A percentile compares a stretch with the other conserved stretches of the same genome.
phyloP scores from a whole-genome alignment of 1,284 basidiomycete species.

The Ustanciosporium gigantosporum region DNA sequence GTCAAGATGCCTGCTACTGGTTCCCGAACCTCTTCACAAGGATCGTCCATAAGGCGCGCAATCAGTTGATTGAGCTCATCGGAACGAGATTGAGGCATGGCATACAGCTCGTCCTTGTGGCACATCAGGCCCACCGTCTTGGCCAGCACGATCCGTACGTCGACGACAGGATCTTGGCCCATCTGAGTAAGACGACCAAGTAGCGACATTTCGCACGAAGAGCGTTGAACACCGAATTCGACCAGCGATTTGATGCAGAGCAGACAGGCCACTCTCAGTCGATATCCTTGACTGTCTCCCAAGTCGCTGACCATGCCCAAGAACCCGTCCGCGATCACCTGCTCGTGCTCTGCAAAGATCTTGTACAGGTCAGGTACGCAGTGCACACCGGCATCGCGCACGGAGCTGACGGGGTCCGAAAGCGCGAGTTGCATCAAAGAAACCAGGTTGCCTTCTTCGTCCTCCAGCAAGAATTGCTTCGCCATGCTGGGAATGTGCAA shows the following conservation, averaged over 20 bases:
- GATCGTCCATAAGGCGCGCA: constrained; percentile 34
- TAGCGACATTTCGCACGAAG: constrained; percentile 67
- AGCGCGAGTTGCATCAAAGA: constrained; percentile 71
- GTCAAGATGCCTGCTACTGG: constrained; percentile 34
- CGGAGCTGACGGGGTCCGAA: constrained; percentile 78
- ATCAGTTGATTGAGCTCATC: constrained; percentile 44
- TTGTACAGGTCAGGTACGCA: constrained; percentile 63
- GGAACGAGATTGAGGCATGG: constrained; percentile 39
- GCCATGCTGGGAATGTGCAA: constrained; percentile 67
- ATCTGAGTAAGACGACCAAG: constrained; percentile 69
- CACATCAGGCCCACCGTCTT: constrained; percentile 69
- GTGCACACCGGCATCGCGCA: constrained; percentile 75
- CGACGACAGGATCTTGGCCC: constrained; percentile 74
- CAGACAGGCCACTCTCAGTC: constrained; percentile 53
- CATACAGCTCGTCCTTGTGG: constrained; percentile 52
- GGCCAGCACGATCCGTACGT: constrained; percentile 83
- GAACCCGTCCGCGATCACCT: constrained; percentile 51
- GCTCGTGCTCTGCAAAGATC: constrained; percentile 47
- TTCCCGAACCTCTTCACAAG: constrained; percentile 47
- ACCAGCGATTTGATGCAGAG: constrained; percentile 46
- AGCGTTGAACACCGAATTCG: constrained; percentile 39
- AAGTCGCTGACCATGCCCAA: constrained; percentile 57
- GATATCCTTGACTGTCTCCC: constrained; percentile 48
- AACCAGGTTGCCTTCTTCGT: constrained; percentile 58
- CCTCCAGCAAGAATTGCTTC: constrained; percentile 57